A percentile compares a stretch with the other conserved stretches of the same genome.
These are phyloP conservation scores for Melanogaster broomeanus DNA, from an alignment of 768 basidiomycete genomes.

Conservation along the genomic window DNA sequence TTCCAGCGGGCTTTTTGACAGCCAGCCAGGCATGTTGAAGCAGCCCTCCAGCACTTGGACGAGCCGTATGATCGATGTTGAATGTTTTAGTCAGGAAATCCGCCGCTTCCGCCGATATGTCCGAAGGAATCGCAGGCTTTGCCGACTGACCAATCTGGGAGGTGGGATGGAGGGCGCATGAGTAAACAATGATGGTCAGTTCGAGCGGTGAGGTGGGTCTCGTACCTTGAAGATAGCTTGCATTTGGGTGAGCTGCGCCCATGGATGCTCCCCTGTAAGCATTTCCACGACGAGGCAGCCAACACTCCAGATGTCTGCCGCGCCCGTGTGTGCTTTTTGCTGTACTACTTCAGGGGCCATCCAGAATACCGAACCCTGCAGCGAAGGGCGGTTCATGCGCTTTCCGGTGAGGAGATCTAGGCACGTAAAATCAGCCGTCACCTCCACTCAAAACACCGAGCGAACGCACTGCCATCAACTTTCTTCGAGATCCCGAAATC, in stretches of 20 bases:
- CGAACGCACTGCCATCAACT: constrained; percentile 86
- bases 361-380: constrained; percentile 99
- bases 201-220: background rate
- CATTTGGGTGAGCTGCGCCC: constrained; percentile 96
- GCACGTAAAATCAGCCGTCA: constrained; percentile 19
- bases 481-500: constrained; percentile 98
- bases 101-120: constrained; percentile 87
- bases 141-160: constrained; percentile 87
- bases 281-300: constrained; percentile 96
- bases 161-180: background rate
- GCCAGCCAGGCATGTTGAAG: constrained; percentile 74
- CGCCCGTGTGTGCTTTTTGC: constrained; percentile 87
- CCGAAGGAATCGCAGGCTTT: constrained; percentile 84
- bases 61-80: constrained; percentile 76
- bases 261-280: constrained; percentile 95
- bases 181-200: background rate
- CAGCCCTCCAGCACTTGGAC: constrained; percentile 78
- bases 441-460: constrained; percentile 29
- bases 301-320: constrained; percentile 97
- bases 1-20: constrained; percentile 33
- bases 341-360: constrained; percentile 99
- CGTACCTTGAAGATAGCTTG: constrained; percentile 96
- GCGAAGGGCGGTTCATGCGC: constrained; percentile 83
- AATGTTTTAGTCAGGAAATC: constrained; percentile 88
- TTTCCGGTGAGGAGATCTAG: constrained; percentile 54